Base-by-base conservation (phyloP, 345 rosid species). In the Aethionema arabicum region DNA sequence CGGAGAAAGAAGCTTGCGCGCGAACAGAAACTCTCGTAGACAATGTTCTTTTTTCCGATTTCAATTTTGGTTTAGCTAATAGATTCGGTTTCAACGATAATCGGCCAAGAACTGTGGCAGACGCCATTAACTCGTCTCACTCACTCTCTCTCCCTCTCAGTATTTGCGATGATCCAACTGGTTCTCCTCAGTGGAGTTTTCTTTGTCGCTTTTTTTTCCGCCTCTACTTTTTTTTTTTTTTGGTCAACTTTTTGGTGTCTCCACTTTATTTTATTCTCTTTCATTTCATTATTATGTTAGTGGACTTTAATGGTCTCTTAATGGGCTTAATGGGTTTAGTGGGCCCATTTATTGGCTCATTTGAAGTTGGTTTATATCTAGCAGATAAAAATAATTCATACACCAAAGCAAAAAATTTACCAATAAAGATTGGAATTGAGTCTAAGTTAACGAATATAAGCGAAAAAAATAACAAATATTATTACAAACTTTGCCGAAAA, bases 1-100 rank as follows among this genome's bases (percentile, higher is more conserved):
- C 99, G 32, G 97, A 87, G 80, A 87, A 87, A 36, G 86, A 69
- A 33, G 84, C 75, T 62, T 67, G 86, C 0, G 85, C 58, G 62
- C 73, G 82, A 51, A 73, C 37, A 10, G 82, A 69, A 36, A 77
- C 57, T 57, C 57, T 56, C 5, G 71, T 61, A 0, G 63, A n/a
- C 8, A 39, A 41, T 63, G 66, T 59, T 68, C 41, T 68, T 77
- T 50, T 38, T 42, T 56, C 64, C 5, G 72, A 11, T 51, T 53
- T 76, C 21, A 42, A 13, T 52, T 74, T 74, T 5, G 70, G 68
- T 42, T 59, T 78, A 1, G 21, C 63, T 4, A 68, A 65, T 52
- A 58, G 68, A n/a, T 13, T 53, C n/a, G 74, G 64, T 54, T 11
- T 66, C 55, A 63, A 38, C 14, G 74, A 54, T 7, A 63, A 50